These are phyloP conservation scores for Coemansia sp. DNA, from an alignment of 192 early-diverging fungal species.

Conservation along the genomic window DNA sequence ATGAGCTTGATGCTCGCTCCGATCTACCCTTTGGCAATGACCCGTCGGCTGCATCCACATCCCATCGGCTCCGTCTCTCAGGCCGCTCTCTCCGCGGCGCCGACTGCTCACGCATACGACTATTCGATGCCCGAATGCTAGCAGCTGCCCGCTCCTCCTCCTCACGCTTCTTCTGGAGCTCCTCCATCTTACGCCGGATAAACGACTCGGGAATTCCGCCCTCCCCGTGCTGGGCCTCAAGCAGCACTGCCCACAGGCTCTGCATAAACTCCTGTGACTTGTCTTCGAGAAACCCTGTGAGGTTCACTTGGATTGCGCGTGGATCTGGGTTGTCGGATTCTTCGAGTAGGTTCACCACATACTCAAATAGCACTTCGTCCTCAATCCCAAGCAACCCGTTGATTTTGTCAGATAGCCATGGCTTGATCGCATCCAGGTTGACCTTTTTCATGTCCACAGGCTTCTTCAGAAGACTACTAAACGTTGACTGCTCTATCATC, in stretches of 20 bases:
- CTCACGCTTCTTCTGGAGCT: slow-evolving; percentile 56
- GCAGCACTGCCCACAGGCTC: slow-evolving; percentile 84
- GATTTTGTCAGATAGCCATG: slow-evolving; percentile 80
- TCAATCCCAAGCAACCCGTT: slow-evolving; percentile 81
- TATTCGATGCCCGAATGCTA: slow-evolving; percentile 11
- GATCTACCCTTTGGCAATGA: background rate
- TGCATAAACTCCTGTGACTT: slow-evolving; percentile 79
- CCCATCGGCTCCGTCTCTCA: background rate
- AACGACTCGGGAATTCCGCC: slow-evolving; percentile 85
- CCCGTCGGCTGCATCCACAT: background rate
- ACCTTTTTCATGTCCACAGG: slow-evolving; percentile 78
- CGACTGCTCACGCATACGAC: slow-evolving; percentile 6
- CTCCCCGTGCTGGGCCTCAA: slow-evolving; percentile 80
- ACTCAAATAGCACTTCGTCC: slow-evolving; percentile 91
- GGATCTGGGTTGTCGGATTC: slow-evolving; percentile 76
- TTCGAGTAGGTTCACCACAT: slow-evolving; percentile 80
- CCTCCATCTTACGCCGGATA: slow-evolving; percentile 83
- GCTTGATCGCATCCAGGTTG: slow-evolving; percentile 80
- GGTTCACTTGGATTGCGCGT: slow-evolving; percentile 87
- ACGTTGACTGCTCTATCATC: slow-evolving; percentile 18
- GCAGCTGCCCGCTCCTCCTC: slow-evolving; percentile 27
- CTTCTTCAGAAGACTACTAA: slow-evolving; percentile 30
- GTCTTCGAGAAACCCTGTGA: slow-evolving; percentile 90
- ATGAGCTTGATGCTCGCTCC: background rate
- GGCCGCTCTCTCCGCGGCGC: background rate